phyloP scores from a whole-genome alignment of 2,329 filamentous ascomycete species.

The Helicocarpus griseus region DNA sequence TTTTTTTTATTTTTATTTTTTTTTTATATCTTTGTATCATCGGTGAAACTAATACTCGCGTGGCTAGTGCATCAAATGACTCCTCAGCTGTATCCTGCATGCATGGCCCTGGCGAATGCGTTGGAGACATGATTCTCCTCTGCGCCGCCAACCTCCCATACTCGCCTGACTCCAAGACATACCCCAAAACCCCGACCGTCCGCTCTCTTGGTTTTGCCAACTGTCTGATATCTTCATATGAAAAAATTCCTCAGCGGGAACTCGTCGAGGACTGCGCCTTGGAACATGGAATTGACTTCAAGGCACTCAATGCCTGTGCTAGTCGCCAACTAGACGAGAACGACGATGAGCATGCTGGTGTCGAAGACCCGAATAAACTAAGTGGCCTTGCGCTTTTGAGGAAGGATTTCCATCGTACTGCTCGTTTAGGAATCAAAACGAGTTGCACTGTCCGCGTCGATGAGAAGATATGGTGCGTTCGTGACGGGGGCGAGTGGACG shows the following conservation, averaged over 20 bases:
- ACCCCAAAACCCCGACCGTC: constrained; percentile 64
- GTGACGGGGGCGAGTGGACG: constrained; percentile 68
- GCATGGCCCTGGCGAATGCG: constrained; percentile 81
- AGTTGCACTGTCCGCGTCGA: constrained; percentile 75
- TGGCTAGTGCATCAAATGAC: constrained; percentile 49
- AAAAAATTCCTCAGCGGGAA: constrained; percentile 64
- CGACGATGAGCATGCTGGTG: constrained; percentile 42
- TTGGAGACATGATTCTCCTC: constrained; percentile 90
- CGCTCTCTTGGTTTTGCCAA: constrained; percentile 87
- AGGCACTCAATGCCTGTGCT: constrained; percentile 70
- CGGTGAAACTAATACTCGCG: not conserved
- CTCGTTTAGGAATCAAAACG: constrained; percentile 53
- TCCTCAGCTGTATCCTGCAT: constrained; percentile 80
- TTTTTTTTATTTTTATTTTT: not conserved
- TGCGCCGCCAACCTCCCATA: constrained; percentile 65
- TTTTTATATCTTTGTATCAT: not conserved
- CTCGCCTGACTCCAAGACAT: constrained; percentile 29
- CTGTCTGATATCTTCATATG: constrained; percentile 71
- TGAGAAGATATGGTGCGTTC: constrained; percentile 71
- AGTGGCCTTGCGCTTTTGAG: constrained; percentile 36
- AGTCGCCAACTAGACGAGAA: constrained; percentile 64
- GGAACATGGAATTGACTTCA: constrained; percentile 81
- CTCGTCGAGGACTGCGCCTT: constrained; percentile 80
- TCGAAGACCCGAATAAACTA: constrained; percentile 43
- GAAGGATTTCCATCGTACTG: constrained; percentile 42